Base-by-base conservation (phyloP, 805 yeast species). In the Diddensiella caesifluorescens region DNA sequence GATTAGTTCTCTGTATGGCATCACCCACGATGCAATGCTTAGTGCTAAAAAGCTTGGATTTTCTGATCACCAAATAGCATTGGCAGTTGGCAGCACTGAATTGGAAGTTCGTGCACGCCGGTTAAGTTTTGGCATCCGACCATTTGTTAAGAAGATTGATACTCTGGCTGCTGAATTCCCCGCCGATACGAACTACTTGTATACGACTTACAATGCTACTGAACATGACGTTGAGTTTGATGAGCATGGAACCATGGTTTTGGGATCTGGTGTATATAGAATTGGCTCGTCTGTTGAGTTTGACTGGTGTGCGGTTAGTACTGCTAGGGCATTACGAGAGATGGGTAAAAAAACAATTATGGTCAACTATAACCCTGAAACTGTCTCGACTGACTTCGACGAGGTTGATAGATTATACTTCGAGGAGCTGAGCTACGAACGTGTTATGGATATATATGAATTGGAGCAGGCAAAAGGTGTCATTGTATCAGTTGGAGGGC, bases 151-250 rank as follows among this genome's bases (percentile, higher is more conserved):
- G 76, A 86, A 88, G 69, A 90, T 90, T 59, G 97, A 90, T 61
- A 90, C 98, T 28, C 74, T 90, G 51, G 98, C 98, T 49, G 97
- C 98, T 44, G 98, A 90, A 67, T 90, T 90, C 80, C 98, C 98
- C 37, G 98, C 98, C 39, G 75, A 81, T 57, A 90, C 98, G 42
- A 90, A 90, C 73, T 90, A 90, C 67, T 73, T 90, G 55, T 90
- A 90, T 78, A 85, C 95, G 39, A 90, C 98, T 36, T 90, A 90
- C 70, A 90, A 89, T 60, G 98, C 97, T 44, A 74, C 85, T 45
- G 71, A 78, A 44, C 81, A 80, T 52, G 98, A 90, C 64, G 81
- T 90, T 37, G 75, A 70, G 34, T 92, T 90, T 61, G 77, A 83
- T 56, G 97, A 90, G 46, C 74, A 84, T 52, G 97, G 97, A 60